These are phyloP conservation scores for Rhodosporidiobolus odoratus DNA, from an alignment of 768 basidiomycete genomes.

Conservation along the genomic window DNA sequence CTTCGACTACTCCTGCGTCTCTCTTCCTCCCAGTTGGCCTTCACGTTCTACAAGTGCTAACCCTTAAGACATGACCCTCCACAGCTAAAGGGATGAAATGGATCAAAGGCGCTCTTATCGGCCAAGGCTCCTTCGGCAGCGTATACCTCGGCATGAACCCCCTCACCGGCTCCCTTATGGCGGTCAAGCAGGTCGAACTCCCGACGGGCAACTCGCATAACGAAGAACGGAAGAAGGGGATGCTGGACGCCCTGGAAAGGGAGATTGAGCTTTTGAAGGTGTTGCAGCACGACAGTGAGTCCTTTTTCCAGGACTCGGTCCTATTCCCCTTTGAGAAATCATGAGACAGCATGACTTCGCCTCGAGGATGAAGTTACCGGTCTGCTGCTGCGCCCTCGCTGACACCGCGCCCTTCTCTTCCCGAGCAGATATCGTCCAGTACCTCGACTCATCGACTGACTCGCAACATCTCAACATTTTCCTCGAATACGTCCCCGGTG, in stretches of 20 bases:
- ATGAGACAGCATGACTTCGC: no score
- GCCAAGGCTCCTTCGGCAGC: slow-evolving; percentile 89
- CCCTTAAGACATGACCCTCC: neutral
- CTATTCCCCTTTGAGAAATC: neutral
- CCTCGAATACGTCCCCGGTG: slow-evolving; percentile 97
- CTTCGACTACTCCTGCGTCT: neutral
- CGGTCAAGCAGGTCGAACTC: slow-evolving; percentile 92
- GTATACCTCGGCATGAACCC: slow-evolving; percentile 77
- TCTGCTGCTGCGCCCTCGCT: no score
- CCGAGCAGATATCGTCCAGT: slow-evolving; percentile 86
- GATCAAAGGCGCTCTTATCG: slow-evolving; percentile 95
- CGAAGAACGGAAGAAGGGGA: slow-evolving; percentile 71
- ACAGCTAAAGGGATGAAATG: slow-evolving; percentile 71
- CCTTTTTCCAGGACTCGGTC: neutral
- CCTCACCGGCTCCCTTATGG: slow-evolving; percentile 95
- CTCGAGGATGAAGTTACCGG: no score
- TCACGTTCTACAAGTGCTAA: neutral
- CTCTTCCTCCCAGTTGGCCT: neutral
- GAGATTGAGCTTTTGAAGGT: slow-evolving; percentile 96
- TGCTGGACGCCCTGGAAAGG: slow-evolving; percentile 68
- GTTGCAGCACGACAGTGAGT: slow-evolving; percentile 91
- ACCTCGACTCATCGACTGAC: slow-evolving; percentile 91
- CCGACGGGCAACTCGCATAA: slow-evolving; percentile 60
- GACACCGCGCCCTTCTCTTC: no score
- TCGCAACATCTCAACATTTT: slow-evolving; percentile 80